Percentiles rank a stretch among this genome's conserved stretches.
Evolutionary conservation across 2,329 filamentous ascomycete genomes (phyloP).

Genomic region (Gaeumannomyces sp.): DNA sequence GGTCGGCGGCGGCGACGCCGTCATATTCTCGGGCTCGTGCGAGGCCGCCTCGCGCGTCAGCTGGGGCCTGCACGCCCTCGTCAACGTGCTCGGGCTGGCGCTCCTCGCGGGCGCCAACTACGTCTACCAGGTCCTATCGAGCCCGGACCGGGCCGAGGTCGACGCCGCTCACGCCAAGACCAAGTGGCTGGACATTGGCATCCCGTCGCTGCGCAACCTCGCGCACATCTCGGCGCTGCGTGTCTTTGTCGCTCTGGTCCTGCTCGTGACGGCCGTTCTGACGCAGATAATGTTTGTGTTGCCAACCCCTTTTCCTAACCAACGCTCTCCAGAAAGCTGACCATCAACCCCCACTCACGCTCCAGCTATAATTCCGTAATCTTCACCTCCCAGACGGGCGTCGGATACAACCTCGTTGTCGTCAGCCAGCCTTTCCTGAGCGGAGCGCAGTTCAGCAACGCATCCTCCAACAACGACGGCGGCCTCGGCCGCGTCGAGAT

Average conservation of each 20-base stretch:
- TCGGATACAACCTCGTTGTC: slow-evolving; percentile 27
- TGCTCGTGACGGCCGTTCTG: slow-evolving; percentile 36
- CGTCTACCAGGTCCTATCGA: slow-evolving; percentile 46
- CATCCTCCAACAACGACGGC: slow-evolving; percentile 27
- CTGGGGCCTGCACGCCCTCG: slow-evolving; percentile 36
- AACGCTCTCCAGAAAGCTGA: slow-evolving; percentile 3
- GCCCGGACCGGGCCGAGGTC: slow-evolving; percentile 45
- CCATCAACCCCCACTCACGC: neutral
- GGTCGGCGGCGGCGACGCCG: slow-evolving; percentile 27
- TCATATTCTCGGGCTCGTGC: slow-evolving; percentile 34
- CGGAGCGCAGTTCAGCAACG: slow-evolving; percentile 31
- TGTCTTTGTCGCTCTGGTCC: slow-evolving; percentile 30
- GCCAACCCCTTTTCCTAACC: neutral
- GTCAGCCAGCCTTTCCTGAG: slow-evolving; percentile 30
- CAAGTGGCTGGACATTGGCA: slow-evolving; percentile 47
- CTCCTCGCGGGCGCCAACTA: slow-evolving; percentile 46
- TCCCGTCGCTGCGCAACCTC: slow-evolving; percentile 46
- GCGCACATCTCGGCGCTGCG: slow-evolving; percentile 34
- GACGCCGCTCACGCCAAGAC: slow-evolving; percentile 37
- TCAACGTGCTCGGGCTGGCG: slow-evolving; percentile 37
- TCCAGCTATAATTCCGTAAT: slow-evolving; percentile 46
- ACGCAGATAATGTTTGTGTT: slow-evolving; percentile 43
- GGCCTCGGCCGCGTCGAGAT: slow-evolving; percentile 28
- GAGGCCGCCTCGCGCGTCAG: slow-evolving; percentile 28
- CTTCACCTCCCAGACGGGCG: slow-evolving; percentile 32